Evolutionary conservation across 257 asterid species (phyloP), one percentile per base, ranked within the genome.

Genomic region (Capsicum chinense): DNA sequence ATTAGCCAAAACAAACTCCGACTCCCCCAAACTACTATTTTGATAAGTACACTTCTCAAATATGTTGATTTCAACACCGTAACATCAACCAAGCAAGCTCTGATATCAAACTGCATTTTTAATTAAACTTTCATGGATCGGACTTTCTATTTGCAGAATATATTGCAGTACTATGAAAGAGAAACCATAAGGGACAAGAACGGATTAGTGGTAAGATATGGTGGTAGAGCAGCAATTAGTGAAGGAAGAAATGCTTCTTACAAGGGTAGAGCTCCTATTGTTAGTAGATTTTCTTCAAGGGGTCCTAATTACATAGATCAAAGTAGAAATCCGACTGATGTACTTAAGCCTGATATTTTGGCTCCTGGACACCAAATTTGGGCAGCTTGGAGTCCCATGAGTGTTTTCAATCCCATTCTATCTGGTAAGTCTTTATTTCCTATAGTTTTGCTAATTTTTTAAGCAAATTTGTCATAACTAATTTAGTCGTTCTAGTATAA

Each of bases 341-440:
- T 96, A 9, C 95, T 96, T 11, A 96, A 94, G 92, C 99, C 98
- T 1, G 98, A 96, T 84, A 89, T 94, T 85, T 86, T 96, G 86
- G 99, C 98, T 50, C 98, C 98, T 2, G 99, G 98, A 54, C 92
- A 94, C 88, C 99, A 96, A 85, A 94, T 94, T 59, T 96, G 98
- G 98, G 98, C 94, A 54, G 99, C 98, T 54, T 94, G 99, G 99
- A 96, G 98, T 84, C 98, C 99, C 88, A 90, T 90, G 94, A 96
- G 98, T 86, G 92, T 85, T 83, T 79, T 33, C 57, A 88, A 92
- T 89, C 95, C 97, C 59, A 86, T 92, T 58, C 89, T 92, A 50
- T 86, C 94, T 7, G 99, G 99, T 94, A 90, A 5, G 59, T 63
- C 6, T 58, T 35, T 58, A 12, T 54, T 59, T 57, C 48, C 57